phyloP scores from a whole-genome alignment of 208 protist species.

The Kentomonas sorsogonicus region DNA sequence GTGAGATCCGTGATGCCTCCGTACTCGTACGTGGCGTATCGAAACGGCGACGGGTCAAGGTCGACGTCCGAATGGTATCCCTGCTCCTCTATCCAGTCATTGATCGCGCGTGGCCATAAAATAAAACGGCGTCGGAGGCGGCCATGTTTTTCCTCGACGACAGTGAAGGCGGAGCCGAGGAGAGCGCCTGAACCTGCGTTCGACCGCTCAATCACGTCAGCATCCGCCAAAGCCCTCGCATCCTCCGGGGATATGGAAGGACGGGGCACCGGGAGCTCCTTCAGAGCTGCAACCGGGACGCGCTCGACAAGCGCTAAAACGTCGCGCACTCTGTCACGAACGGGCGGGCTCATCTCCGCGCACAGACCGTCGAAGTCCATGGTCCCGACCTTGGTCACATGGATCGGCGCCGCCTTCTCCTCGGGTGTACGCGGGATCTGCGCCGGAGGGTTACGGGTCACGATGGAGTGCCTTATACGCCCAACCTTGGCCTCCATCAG shows the following conservation, averaged over 20 bases:
- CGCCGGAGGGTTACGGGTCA: slow-evolving; percentile 1
- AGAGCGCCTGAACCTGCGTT: neutral
- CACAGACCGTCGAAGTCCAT: slow-evolving; percentile 4
- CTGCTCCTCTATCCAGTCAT: slow-evolving; percentile 9
- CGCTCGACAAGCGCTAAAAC: neutral
- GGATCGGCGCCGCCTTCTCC: neutral
- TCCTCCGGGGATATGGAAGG: neutral
- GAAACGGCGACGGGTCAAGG: neutral
- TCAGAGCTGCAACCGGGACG: neutral
- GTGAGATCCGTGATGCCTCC: slow-evolving; percentile 14
- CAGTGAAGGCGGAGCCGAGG: slow-evolving; percentile 9
- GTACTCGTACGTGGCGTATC: slow-evolving; percentile 7
- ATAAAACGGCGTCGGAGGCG: slow-evolving; percentile 9
- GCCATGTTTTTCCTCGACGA: slow-evolving; percentile 16
- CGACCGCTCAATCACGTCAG: slow-evolving; percentile 7
- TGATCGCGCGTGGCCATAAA: slow-evolving; percentile 15
- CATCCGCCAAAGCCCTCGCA: neutral
- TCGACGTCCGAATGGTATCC: slow-evolving; percentile 7
- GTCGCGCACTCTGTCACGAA: neutral
- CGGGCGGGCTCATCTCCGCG: neutral
- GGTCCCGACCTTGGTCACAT: neutral
- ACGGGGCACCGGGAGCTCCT: neutral
- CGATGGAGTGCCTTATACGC: slow-evolving; percentile 12
- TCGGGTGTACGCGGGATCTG: slow-evolving; percentile 7
- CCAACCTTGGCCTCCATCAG: too few relatives aligned